Conservation (phyloP, 768 basidiomycete species). For the Tephrocybe sp. region DNA sequence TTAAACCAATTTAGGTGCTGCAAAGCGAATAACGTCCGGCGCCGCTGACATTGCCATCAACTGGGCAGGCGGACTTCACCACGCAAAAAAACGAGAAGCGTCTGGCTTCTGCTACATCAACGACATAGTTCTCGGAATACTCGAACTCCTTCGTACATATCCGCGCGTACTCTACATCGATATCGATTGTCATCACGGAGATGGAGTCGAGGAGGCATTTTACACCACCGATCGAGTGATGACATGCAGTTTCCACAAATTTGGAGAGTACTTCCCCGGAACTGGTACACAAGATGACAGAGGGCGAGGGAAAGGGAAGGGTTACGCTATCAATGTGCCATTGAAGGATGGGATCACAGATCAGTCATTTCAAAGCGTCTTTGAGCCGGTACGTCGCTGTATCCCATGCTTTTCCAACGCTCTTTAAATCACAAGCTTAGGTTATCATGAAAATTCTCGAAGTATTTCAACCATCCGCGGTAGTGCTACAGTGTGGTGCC, state of each 20-base stretch:
- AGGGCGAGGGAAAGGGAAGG: slow-evolving; percentile 79
- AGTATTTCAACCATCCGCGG: slow-evolving; percentile 81
- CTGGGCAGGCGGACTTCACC: slow-evolving; percentile 98
- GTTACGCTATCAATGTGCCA: slow-evolving; percentile 92
- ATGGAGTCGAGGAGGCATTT: slow-evolving; percentile 99
- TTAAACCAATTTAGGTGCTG: slow-evolving; percentile 55
- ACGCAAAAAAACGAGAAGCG: slow-evolving; percentile 98
- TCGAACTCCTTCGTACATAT: slow-evolving; percentile 82
- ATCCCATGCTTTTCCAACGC: not conserved
- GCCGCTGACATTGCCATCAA: slow-evolving; percentile 92
- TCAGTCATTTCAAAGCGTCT: slow-evolving; percentile 80
- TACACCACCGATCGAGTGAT: slow-evolving; percentile 97
- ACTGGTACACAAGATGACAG: slow-evolving; percentile 83
- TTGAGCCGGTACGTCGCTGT: slow-evolving; percentile 77
- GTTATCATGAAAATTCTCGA: slow-evolving; percentile 84
- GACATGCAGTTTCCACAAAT: slow-evolving; percentile 97
- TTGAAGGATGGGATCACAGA: slow-evolving; percentile 93
- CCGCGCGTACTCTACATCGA: slow-evolving; percentile 95
- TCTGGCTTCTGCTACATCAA: slow-evolving; percentile 99
- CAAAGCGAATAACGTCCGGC: slow-evolving; percentile 75
- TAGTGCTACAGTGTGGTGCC: slow-evolving; percentile 93
- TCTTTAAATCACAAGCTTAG: slow-evolving; percentile 33
- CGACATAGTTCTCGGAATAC: slow-evolving; percentile 91
- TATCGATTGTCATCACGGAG: slow-evolving; percentile 98
- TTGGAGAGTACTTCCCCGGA: slow-evolving; percentile 92